phyloP scores from a whole-genome alignment of 805 yeast genomes.

The Vanderwaltozyma yarrowii region DNA sequence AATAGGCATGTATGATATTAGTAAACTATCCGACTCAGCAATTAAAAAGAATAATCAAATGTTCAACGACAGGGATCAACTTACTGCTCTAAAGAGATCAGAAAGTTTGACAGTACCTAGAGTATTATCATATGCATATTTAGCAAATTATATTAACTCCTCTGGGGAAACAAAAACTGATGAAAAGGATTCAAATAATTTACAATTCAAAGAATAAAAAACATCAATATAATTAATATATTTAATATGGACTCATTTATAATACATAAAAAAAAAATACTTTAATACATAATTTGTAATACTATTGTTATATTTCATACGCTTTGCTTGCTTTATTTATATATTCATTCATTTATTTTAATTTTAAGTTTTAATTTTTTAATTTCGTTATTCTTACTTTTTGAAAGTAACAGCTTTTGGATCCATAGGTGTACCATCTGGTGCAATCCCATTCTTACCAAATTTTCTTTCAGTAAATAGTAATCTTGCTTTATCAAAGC shows the following conservation, averaged over 20 bases:
- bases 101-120: conserved; percentile 5
- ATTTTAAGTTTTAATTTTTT: background rate
- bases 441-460: conserved; percentile 42
- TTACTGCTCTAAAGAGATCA: background rate
- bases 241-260: too few species aligned
- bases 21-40: conserved; percentile 2
- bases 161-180: background rate
- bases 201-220: background rate
- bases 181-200: conserved; percentile 4
- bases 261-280: too few species aligned
- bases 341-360: background rate
- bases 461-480: conserved; percentile 38
- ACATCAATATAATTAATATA: too few species aligned
- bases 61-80: background rate
- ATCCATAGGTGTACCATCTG: conserved; percentile 59
- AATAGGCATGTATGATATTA: conserved; percentile 15
- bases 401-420: conserved; percentile 49
- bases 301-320: too few species aligned
- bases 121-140: conserved; percentile 37
- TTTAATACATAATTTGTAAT: too few species aligned
- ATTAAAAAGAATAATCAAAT: background rate
- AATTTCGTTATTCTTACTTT: background rate
- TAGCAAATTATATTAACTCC: conserved; percentile 26
- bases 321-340: background rate
- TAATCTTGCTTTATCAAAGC: conserved; percentile 64